Conservation (phyloP, 1,139 yeast genomes). For the Saccharomycopsis hybrid region DNA sequence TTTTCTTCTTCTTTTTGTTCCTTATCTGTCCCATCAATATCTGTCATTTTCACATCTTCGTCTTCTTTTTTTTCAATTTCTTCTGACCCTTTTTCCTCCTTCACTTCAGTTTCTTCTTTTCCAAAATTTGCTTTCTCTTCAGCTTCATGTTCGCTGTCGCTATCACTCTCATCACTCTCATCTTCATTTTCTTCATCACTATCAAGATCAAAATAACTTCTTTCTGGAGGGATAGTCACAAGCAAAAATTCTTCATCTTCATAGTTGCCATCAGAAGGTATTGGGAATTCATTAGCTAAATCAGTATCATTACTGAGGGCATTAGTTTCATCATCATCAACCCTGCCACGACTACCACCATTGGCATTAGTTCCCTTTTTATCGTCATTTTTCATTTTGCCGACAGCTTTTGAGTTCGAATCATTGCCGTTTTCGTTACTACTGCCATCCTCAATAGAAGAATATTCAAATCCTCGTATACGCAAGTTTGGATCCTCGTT, state of each 20-base stretch:
- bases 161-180: constrained; percentile 25
- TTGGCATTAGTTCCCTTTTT: not conserved
- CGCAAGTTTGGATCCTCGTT: constrained; percentile 16
- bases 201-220: constrained; percentile 26
- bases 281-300: constrained; percentile 12
- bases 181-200: constrained; percentile 23
- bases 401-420: not conserved
- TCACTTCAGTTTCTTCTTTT: constrained; percentile 24
- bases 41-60: constrained; percentile 17
- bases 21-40: constrained; percentile 6
- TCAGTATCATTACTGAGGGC: constrained; percentile 1
- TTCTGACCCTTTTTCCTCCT: constrained; percentile 24
- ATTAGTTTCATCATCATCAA: not conserved
- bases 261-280: constrained; percentile 16
- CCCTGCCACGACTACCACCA: not conserved
- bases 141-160: constrained; percentile 22
- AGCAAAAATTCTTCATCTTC: constrained; percentile 26
- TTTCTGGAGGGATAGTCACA: constrained; percentile 37
- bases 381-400: constrained; percentile 1
- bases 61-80: constrained; percentile 22
- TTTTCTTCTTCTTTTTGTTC: constrained; percentile 22
- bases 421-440: not conserved
- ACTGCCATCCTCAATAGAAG: not conserved
- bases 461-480: constrained; percentile 17
- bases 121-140: constrained; percentile 21